A percentile compares a stretch with the other conserved stretches of the same genome.
Evolutionary conservation across 306 rosid species (phyloP).

Genomic region (Citrullus mucosospermus): DNA sequence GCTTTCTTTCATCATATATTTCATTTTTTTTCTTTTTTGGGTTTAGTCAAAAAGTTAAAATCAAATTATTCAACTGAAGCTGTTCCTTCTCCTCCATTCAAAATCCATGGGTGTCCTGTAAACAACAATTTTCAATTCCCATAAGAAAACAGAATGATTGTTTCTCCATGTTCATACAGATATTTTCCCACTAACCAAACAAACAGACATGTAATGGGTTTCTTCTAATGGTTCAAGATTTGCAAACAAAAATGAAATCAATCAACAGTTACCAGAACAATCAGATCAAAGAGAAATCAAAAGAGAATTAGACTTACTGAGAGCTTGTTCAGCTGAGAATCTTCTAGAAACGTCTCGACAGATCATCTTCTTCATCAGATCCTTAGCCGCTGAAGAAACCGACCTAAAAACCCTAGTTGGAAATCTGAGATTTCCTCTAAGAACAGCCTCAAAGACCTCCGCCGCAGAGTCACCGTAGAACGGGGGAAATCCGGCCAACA

Average conservation of each 20-base stretch:
- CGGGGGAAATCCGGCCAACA: slow-evolving; percentile 70
- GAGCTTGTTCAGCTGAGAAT: slow-evolving; percentile 56
- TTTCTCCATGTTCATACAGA: not conserved
- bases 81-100: slow-evolving; percentile 37
- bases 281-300: not conserved
- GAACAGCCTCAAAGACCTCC: slow-evolving; percentile 48
- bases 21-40: not conserved
- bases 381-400: slow-evolving; percentile 55
- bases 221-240: not conserved
- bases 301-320: slow-evolving; percentile 25
- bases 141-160: not conserved
- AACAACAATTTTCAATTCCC: not conserved
- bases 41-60: not conserved
- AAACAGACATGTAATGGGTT: not conserved
- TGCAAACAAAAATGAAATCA: not conserved
- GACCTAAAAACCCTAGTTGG: slow-evolving; percentile 47
- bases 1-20: not conserved
- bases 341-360: slow-evolving; percentile 46
- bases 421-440: slow-evolving; percentile 62
- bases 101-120: slow-evolving; percentile 76
- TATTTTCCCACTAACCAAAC: not conserved
- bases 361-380: slow-evolving; percentile 68
- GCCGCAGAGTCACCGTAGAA: slow-evolving; percentile 49
- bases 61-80: not conserved
- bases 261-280: not conserved